Evolutionary conservation across 441 rosid genomes (phyloP).

Genomic region (Hura crepitans): DNA sequence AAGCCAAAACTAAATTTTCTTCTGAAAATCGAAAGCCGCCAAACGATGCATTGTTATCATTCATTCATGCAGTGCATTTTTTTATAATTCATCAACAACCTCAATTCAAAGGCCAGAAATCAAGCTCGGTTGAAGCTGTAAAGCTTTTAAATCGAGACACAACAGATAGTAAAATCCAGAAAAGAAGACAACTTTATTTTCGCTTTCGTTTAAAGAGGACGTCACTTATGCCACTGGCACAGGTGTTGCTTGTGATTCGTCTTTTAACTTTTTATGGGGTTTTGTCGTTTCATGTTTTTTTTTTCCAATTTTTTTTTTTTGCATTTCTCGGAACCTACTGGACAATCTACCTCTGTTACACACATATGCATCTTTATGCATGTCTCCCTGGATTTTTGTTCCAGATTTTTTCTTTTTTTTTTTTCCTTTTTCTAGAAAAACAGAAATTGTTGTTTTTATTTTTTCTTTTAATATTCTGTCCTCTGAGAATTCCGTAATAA

Average conservation of each 20-base stretch:
- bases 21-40: constrained; percentile 1
- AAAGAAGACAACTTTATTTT: not conserved
- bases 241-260: constrained; percentile 21
- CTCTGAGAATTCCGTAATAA: not conserved
- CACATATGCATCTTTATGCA: not conserved
- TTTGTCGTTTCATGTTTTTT: not conserved
- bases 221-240: not conserved
- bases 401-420: not conserved
- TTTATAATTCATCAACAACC: not conserved
- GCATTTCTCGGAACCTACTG: constrained; percentile 1
- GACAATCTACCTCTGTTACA: not conserved
- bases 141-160: not conserved
- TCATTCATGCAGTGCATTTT: no score
- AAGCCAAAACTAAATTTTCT: constrained; percentile 21
- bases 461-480: not conserved
- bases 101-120: not conserved
- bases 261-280: not conserved
- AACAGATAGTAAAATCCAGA: not conserved
- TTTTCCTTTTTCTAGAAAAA: not conserved
- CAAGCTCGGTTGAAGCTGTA: not conserved
- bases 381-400: not conserved
- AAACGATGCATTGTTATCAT: not conserved
- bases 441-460: no score
- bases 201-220: not conserved
- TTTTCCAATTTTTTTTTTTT: not conserved